These are phyloP conservation scores for Exophiala sp. DNA, from an alignment of 2,329 filamentous ascomycete species.

Conservation along the genomic window DNA sequence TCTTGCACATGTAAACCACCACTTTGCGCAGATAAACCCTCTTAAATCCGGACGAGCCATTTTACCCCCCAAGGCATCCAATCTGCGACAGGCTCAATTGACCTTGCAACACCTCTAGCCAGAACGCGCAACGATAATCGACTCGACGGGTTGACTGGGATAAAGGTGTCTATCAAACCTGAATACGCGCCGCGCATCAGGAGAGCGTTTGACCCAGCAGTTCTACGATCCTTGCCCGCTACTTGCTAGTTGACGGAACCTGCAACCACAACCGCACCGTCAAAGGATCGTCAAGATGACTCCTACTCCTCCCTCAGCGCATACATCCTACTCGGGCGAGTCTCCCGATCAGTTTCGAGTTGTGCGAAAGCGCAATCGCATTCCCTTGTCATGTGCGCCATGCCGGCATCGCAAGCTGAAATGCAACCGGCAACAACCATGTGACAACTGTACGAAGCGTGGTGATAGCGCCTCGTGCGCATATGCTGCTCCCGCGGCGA, in stretches of 20 bases:
- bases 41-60: conserved; percentile 1
- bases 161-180: not conserved
- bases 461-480: conserved; percentile 77
- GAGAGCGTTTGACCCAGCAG: no score
- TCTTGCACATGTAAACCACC: not conserved
- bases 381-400: conserved; percentile 86
- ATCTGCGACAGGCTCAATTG: not conserved
- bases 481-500: conserved; percentile 68
- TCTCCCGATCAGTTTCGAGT: conserved; percentile 87
- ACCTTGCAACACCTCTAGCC: not conserved
- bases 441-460: conserved; percentile 90
- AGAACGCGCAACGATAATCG: not conserved
- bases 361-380: conserved; percentile 85
- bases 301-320: conserved; percentile 73
- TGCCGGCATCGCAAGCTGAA: conserved; percentile 92
- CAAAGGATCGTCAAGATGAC: conserved; percentile 51
- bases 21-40: not conserved
- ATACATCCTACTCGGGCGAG: conserved; percentile 65
- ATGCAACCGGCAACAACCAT: conserved; percentile 87
- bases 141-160: not conserved
- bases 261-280: no score
- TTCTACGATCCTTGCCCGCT: no score
- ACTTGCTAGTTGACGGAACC: no score
- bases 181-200: no score
- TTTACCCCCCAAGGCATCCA: not conserved